phyloP scores from a whole-genome alignment of 768 basidiomycete species.

The Hydnomerulius pinastri region DNA sequence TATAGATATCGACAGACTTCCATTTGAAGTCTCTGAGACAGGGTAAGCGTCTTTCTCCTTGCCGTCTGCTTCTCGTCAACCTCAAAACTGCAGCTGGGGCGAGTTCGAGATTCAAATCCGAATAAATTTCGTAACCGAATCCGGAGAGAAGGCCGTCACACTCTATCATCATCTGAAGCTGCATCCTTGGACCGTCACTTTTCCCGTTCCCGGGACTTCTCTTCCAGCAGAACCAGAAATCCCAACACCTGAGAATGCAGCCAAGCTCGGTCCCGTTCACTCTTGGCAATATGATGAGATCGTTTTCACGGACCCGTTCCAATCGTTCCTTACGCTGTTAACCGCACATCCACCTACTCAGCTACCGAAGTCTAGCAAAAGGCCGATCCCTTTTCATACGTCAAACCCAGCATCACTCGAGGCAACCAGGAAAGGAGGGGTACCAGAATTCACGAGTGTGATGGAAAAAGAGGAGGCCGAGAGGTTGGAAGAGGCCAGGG shows the following conservation, averaged over 20 bases:
- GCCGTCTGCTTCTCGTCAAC: not conserved
- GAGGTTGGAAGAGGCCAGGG: slow-evolving; percentile 74
- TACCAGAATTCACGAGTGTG: slow-evolving; percentile 80
- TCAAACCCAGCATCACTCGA: slow-evolving; percentile 62
- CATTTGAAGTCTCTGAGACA: slow-evolving; percentile 95
- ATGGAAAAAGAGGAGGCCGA: slow-evolving; percentile 91
- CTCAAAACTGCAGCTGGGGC: slow-evolving; percentile 69
- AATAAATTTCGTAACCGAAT: slow-evolving; percentile 85
- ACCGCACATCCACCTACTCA: slow-evolving; percentile 82
- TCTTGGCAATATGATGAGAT: slow-evolving; percentile 99
- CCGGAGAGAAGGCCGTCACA: slow-evolving; percentile 86
- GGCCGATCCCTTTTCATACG: slow-evolving; percentile 71
- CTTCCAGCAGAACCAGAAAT: slow-evolving; percentile 58
- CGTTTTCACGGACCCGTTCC: slow-evolving; percentile 92
- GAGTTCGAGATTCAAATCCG: slow-evolving; percentile 97
- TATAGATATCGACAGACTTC: slow-evolving; percentile 86
- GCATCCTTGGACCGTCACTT: slow-evolving; percentile 75
- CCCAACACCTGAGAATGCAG: slow-evolving; percentile 64
- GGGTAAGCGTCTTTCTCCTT: slow-evolving; percentile 55
- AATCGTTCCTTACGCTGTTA: slow-evolving; percentile 80
- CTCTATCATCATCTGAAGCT: slow-evolving; percentile 95
- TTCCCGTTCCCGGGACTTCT: slow-evolving; percentile 13
- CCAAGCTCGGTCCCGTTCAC: slow-evolving; percentile 78
- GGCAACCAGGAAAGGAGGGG: slow-evolving; percentile 59
- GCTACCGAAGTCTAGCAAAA: slow-evolving; percentile 60